Evolutionary conservation across 129 eudicot species (phyloP).

Genomic region (Chrysanthemum makinoi): DNA sequence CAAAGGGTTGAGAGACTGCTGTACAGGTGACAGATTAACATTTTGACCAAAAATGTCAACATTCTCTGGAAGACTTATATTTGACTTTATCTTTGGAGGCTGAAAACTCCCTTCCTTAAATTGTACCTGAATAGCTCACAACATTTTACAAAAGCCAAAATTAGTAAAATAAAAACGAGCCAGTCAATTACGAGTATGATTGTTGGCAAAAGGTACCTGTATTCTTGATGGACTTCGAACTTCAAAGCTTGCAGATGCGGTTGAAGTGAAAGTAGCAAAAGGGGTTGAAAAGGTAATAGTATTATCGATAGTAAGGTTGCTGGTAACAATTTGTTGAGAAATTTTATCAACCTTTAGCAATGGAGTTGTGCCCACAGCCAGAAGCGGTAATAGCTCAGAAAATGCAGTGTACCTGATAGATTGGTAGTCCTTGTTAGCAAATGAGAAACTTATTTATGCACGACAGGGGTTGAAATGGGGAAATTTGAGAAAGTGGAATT

Average conservation of each 20-base stretch:
- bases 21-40: slow-evolving; percentile 61
- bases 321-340: slow-evolving; percentile 57
- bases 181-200: too few relatives aligned
- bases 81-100: slow-evolving; percentile 94
- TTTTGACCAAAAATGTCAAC: slow-evolving; percentile 82
- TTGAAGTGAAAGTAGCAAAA: slow-evolving; percentile 71
- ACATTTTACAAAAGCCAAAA: neutral
- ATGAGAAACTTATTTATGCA: neutral
- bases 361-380: slow-evolving; percentile 83
- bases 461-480: neutral
- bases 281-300: slow-evolving; percentile 76
- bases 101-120: slow-evolving; percentile 88
- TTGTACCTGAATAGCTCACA: slow-evolving; percentile 52
- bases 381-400: slow-evolving; percentile 94
- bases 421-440: slow-evolving; percentile 15
- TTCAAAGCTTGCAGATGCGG: slow-evolving; percentile 87
- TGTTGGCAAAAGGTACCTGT: slow-evolving; percentile 49
- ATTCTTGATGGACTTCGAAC: slow-evolving; percentile 85
- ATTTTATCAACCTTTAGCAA: slow-evolving; percentile 80
- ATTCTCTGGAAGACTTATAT: slow-evolving; percentile 64
- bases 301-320: slow-evolving; percentile 66
- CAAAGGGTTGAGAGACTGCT: slow-evolving; percentile 66
- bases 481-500: neutral
- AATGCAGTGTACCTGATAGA: slow-evolving; percentile 93
- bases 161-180: neutral